phyloP scores from a whole-genome alignment of 2,329 filamentous ascomycete species.

The Myriosclerotinia curreyana region DNA sequence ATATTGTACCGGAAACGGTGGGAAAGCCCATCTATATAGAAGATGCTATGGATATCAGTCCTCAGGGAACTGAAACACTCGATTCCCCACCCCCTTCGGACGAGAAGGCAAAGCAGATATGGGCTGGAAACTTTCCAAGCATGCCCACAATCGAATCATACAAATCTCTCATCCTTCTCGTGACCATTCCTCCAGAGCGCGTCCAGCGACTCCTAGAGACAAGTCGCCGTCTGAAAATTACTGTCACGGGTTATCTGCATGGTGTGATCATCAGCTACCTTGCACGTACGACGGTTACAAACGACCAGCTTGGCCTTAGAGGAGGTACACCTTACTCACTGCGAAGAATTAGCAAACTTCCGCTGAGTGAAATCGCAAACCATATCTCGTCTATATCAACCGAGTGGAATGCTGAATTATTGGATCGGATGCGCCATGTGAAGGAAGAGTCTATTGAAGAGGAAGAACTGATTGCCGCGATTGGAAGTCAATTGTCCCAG shows the following conservation, averaged over 20 bases:
- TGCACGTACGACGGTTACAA: conserved; percentile 17
- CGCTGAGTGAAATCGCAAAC: conserved; percentile 30
- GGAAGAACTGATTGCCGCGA: conserved; percentile 16
- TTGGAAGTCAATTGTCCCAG: conserved; percentile 21
- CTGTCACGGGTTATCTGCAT: conserved; percentile 32
- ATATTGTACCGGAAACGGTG: conserved; percentile 13
- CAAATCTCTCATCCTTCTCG: conserved; percentile 10
- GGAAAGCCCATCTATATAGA: conserved; percentile 22
- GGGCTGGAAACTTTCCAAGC: conserved; percentile 15
- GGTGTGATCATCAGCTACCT: conserved; percentile 27
- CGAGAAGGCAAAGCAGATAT: not conserved
- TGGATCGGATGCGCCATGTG: conserved; percentile 13
- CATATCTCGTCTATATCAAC: conserved; percentile 27
- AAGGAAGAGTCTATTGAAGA: conserved; percentile 19
- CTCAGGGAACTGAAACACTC: not conserved
- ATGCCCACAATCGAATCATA: conserved; percentile 5
- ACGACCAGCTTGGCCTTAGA: conserved; percentile 15
- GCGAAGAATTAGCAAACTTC: conserved; percentile 24
- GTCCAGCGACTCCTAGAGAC: conserved; percentile 15
- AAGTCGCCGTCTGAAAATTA: conserved; percentile 24
- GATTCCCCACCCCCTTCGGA: not conserved
- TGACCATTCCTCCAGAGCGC: conserved; percentile 15
- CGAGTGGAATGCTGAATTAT: conserved; percentile 14
- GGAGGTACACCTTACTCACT: conserved; percentile 30
- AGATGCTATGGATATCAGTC: conserved; percentile 13